phyloP scores from a whole-genome alignment of 257 asterid species.

The Gynochthodes officinalis region DNA sequence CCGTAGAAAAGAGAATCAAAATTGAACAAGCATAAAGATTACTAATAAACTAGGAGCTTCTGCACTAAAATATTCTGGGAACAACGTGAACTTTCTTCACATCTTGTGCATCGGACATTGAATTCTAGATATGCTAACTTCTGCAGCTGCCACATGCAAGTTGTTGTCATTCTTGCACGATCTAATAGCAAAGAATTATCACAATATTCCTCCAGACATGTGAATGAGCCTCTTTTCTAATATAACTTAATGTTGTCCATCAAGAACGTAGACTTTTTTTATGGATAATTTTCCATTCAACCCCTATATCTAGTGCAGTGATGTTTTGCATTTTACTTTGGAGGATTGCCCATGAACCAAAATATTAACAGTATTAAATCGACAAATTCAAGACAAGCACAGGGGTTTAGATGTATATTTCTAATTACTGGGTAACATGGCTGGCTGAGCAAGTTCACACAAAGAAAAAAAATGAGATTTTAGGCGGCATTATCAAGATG shows the following conservation, averaged over 20 bases:
- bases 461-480: background rate
- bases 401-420: background rate
- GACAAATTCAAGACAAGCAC: background rate
- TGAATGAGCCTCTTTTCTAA: constrained; percentile 2
- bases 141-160: background rate
- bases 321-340: too few species aligned
- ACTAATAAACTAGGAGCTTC: background rate
- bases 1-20: background rate
- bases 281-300: background rate
- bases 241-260: background rate
- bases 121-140: background rate
- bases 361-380: background rate
- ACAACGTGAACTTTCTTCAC: background rate
- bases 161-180: background rate
- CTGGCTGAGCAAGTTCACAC: background rate
- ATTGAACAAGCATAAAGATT: background rate
- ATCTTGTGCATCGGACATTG: background rate
- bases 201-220: background rate
- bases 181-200: background rate
- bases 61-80: background rate
- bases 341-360: too few species aligned
- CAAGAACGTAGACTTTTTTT: background rate
- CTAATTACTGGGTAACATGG: background rate
- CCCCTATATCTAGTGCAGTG: background rate
- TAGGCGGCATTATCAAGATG: background rate